Conservation (phyloP, 805 yeast species). For the Starmera quercuum region DNA sequence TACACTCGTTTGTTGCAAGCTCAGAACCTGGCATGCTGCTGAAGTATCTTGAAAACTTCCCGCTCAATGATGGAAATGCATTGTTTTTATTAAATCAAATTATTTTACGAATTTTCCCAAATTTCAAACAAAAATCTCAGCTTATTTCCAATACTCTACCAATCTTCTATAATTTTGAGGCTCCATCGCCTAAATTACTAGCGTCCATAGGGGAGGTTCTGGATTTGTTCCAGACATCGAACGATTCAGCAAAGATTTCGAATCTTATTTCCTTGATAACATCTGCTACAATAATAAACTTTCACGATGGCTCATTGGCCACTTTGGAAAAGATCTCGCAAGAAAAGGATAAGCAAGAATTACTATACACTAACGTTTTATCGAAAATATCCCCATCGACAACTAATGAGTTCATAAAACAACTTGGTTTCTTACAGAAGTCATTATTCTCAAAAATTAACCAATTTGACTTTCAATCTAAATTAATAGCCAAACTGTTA, state of each 20-base stretch:
- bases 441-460: background rate
- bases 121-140: background rate
- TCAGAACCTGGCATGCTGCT: background rate
- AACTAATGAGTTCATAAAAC: background rate
- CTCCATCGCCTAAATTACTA: background rate
- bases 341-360: background rate
- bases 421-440: background rate
- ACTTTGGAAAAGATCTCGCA: background rate
- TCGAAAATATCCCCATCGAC: background rate
- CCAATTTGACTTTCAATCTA: conserved; percentile 5
- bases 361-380: background rate
- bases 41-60: background rate
- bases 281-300: background rate
- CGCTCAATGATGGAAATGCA: background rate
- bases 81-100: background rate
- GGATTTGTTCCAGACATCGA: background rate
- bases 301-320: background rate
- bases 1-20: background rate
- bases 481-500: conserved; percentile 20
- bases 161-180: background rate
- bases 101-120: background rate
- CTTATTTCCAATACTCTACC: background rate
- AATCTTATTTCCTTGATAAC: background rate
- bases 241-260: background rate
- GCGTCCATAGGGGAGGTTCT: background rate